Evolutionary conservation across 768 basidiomycete species (phyloP).

Genomic region (Phanerochaete sordida): DNA sequence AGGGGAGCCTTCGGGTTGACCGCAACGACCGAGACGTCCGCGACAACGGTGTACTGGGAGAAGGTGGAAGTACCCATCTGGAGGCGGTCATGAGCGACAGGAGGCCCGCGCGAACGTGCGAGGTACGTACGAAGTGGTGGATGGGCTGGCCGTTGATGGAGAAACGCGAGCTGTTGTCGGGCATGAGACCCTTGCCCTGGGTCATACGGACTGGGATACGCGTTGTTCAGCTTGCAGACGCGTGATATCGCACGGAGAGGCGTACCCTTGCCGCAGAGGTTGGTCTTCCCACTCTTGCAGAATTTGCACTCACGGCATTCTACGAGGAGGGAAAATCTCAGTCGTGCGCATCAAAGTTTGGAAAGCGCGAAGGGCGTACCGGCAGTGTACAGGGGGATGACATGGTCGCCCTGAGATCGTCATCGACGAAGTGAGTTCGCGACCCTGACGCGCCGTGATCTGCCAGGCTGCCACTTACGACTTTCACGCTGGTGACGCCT

Average conservation of each 20-base stretch:
- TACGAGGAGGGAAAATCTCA: slow-evolving; percentile 2
- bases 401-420: slow-evolving; percentile 77
- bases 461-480: slow-evolving; percentile 32
- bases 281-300: slow-evolving; percentile 98
- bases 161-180: slow-evolving; percentile 87
- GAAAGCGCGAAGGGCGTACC: slow-evolving; percentile 39
- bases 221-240: background rate
- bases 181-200: slow-evolving; percentile 94
- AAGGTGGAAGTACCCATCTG: slow-evolving; percentile 99
- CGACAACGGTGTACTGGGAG: slow-evolving; percentile 99
- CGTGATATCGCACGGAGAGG: background rate
- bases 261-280: slow-evolving; percentile 91
- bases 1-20: slow-evolving; percentile 84
- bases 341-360: background rate
- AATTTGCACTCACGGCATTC: slow-evolving; percentile 98
- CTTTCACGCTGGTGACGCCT: slow-evolving; percentile 79
- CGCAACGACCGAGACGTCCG: slow-evolving; percentile 94
- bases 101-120: background rate
- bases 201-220: slow-evolving; percentile 72
- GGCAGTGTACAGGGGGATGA: slow-evolving; percentile 94
- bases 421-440: background rate
- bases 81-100: background rate
- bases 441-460: background rate
- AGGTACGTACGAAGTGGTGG: slow-evolving; percentile 78
- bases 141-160: slow-evolving; percentile 82